Base-by-base conservation (phyloP, 2,329 filamentous ascomycete genomes). In the Claviceps cyperi region DNA sequence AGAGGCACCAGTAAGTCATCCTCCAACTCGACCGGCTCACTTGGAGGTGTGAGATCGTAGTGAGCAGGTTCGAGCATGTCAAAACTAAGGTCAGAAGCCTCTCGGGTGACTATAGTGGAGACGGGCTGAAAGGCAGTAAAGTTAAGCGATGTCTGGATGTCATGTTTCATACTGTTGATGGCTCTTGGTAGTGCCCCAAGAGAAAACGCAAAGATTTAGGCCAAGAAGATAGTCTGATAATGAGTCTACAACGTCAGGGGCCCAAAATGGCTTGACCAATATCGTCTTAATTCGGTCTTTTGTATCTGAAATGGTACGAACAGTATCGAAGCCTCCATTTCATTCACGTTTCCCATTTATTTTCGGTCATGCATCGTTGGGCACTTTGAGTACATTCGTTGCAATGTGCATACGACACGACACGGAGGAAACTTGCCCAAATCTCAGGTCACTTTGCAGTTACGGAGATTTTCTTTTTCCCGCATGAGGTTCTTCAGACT, bases 31-130 rank as follows among this genome's bases (percentile, higher is more conserved):
- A 55, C 59, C 28, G 59, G 50, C 50, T 66, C 64, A 46, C 60
- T 57, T 0, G 62, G 60, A 15, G 64, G 64, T n/a, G 64, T 66
- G 28, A 62, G 58, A 41, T 66, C 61, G 53, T 66, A 64, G 50
- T 64, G 64, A 28, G 39, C 50, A 37, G 51, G 53, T 4, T 55
- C 51, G 14, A 56, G 51, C 44, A 61, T 52, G 4, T 50, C 54
- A 56, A 43, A 37, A 19, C 5, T 11, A 14, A 15, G 4, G 9
- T 43, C 22, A 43, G 36, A 21, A 24, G n/a, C 3, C 5, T 35
- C 32, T n/a, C 14, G 40, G 3, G 19, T 8, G 19, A 44, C 11
- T 49, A n/a, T 5, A 7, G 13, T 44, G 4, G 47, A 19, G 7
- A 9, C 8, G 1, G 21, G 5, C 19, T 38, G 7, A 3, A 19